Percentiles rank a stretch among this genome's conserved stretches.
Conservation (phyloP, 2,329 filamentous ascomycete genomes). For the Phoma sp. region DNA sequence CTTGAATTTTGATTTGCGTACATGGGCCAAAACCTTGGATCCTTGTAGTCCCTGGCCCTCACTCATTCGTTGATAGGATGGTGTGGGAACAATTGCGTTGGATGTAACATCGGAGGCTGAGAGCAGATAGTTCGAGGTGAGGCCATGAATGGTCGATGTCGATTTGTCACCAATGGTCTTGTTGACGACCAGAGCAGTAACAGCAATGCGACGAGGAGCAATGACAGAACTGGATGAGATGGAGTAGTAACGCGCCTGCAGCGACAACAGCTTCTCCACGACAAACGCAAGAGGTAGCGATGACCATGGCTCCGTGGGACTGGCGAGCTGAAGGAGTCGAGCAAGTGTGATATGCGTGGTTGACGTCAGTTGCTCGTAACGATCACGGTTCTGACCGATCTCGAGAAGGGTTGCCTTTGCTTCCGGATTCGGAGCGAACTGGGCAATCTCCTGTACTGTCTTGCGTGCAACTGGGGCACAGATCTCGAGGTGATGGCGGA, state of each 20-base stretch:
- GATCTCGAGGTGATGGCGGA: slow-evolving; percentile 59
- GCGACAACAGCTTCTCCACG: slow-evolving; percentile 35
- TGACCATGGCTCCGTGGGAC: slow-evolving; percentile 39
- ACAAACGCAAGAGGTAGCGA: slow-evolving; percentile 43
- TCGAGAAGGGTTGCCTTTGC: slow-evolving; percentile 41
- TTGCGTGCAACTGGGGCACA: slow-evolving; percentile 53
- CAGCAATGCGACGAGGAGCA: slow-evolving; percentile 42
- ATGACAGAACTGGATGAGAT: slow-evolving; percentile 51
- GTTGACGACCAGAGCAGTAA: slow-evolving; percentile 52
- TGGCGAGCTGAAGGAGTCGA: slow-evolving; percentile 45
- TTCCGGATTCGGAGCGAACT: slow-evolving; percentile 49
- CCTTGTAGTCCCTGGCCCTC: slow-evolving; percentile 24
- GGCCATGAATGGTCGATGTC: slow-evolving; percentile 39
- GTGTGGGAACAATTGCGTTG: slow-evolving; percentile 21
- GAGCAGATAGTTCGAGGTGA: slow-evolving; percentile 52
- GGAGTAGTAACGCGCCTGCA: slow-evolving; percentile 44
- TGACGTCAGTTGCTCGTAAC: slow-evolving; percentile 41
- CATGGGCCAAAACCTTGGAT: slow-evolving; percentile 48
- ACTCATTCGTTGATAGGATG: slow-evolving; percentile 22
- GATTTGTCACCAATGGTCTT: slow-evolving; percentile 34
- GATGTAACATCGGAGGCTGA: slow-evolving; percentile 30
- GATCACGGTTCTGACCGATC: slow-evolving; percentile 44
- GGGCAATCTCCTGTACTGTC: slow-evolving; percentile 45
- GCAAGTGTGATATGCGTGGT: slow-evolving; percentile 49
- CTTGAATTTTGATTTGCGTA: slow-evolving; percentile 56